Conservation (phyloP, 2,329 filamentous ascomycete genomes). For the Exophiala alcalophila region DNA sequence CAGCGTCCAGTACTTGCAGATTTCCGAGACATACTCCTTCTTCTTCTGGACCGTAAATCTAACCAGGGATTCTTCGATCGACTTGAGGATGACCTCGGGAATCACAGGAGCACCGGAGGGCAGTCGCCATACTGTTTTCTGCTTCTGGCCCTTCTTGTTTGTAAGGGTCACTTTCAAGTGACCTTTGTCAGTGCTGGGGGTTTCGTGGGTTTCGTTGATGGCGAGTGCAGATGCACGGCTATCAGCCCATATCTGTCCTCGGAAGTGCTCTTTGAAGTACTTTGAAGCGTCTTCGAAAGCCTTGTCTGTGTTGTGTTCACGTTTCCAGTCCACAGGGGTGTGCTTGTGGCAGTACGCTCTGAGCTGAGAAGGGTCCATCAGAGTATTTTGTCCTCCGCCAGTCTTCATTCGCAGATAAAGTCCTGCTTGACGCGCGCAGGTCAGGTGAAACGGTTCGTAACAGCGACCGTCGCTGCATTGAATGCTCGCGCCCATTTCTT, state of each 20-base stretch:
- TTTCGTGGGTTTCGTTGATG: slow-evolving; percentile 65
- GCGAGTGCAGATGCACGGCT: slow-evolving; percentile 80
- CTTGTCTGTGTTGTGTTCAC: slow-evolving; percentile 76
- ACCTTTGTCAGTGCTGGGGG: slow-evolving; percentile 48
- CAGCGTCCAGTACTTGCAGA: slow-evolving; percentile 95
- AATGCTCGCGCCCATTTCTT: slow-evolving; percentile 97
- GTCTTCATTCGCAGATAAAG: slow-evolving; percentile 97
- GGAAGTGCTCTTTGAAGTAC: slow-evolving; percentile 88
- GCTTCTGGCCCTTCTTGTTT: slow-evolving; percentile 56
- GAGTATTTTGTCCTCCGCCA: slow-evolving; percentile 71
- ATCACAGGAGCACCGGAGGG: slow-evolving; percentile 94
- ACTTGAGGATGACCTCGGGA: slow-evolving; percentile 80
- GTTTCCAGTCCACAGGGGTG: slow-evolving; percentile 81
- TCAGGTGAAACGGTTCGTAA: slow-evolving; percentile 95
- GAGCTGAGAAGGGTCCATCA: slow-evolving; percentile 75
- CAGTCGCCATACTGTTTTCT: slow-evolving; percentile 80
- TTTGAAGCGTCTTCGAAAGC: slow-evolving; percentile 80
- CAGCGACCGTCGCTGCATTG: slow-evolving; percentile 98
- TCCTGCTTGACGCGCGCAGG: slow-evolving; percentile 82
- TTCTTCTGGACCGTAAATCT: slow-evolving; percentile 81
- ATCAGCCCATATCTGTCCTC: slow-evolving; percentile 85
- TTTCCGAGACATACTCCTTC: slow-evolving; percentile 80
- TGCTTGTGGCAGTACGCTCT: slow-evolving; percentile 97
- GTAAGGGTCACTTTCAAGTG: slow-evolving; percentile 53
- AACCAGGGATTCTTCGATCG: slow-evolving; percentile 77